phyloP scores from a whole-genome alignment of 768 basidiomycete genomes.

The Lepiota venenata region DNA sequence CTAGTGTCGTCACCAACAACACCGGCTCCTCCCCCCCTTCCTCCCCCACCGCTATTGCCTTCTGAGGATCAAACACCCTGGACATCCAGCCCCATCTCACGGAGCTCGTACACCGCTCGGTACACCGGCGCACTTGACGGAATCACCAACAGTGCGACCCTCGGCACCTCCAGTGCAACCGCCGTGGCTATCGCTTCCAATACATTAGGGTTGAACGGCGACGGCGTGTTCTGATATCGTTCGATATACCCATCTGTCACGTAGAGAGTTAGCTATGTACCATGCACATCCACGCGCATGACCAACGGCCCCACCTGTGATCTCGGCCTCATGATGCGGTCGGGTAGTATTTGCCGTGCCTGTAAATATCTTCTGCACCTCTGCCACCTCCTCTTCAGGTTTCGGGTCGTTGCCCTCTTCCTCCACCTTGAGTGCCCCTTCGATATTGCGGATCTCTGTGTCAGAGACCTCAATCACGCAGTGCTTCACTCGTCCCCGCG shows the following conservation, averaged over 20 bases:
- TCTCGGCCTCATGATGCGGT: neutral
- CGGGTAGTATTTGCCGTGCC: constrained; percentile 1
- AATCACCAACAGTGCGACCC: constrained; percentile 63
- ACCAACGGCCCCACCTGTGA: constrained; percentile 5
- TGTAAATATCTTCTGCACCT: constrained; percentile 9
- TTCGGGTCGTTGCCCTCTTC: constrained; percentile 14
- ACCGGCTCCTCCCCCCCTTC: constrained; percentile 47
- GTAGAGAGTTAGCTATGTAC: neutral
- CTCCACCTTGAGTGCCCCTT: constrained; percentile 32
- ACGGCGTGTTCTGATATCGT: constrained; percentile 35
- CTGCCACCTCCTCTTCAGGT: neutral
- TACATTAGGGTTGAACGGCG: constrained; percentile 51
- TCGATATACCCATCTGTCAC: constrained; percentile 16
- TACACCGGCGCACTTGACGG: constrained; percentile 59
- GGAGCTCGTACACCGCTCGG: constrained; percentile 62
- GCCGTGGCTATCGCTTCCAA: constrained; percentile 68
- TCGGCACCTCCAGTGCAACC: constrained; percentile 73
- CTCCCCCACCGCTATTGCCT: constrained; percentile 23
- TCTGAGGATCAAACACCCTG: constrained; percentile 53
- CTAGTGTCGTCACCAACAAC: constrained; percentile 65
- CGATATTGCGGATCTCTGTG: constrained; percentile 53
- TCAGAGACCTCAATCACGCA: constrained; percentile 61
- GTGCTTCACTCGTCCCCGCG: constrained; percentile 28
- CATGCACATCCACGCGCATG: neutral
- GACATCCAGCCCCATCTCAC: constrained; percentile 64